These are phyloP conservation scores for Cladorrhinum sp. DNA, from an alignment of 2,329 filamentous ascomycete genomes.

Conservation along the genomic window DNA sequence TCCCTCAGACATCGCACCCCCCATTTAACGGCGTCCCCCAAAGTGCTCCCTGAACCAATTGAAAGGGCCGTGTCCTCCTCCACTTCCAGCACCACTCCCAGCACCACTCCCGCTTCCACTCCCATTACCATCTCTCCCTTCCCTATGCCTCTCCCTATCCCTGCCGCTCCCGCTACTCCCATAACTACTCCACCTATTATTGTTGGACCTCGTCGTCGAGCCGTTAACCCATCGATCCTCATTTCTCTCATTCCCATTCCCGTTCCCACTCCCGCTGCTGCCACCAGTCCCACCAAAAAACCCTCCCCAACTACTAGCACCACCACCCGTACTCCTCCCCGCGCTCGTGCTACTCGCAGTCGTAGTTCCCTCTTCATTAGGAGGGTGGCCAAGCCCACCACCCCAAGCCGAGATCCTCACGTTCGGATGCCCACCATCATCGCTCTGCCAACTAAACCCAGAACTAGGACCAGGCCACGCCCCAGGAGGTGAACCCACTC, in stretches of 20 bases:
- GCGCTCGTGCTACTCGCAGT: not conserved
- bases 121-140: not conserved
- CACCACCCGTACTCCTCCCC: not conserved
- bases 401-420: not conserved
- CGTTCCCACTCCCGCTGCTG: not conserved
- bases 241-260: constrained; percentile 1
- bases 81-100: not conserved
- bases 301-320: not conserved
- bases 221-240: not conserved
- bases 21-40: constrained; percentile 3
- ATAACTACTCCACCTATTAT: not conserved
- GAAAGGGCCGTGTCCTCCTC: constrained; percentile 15
- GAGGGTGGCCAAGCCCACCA: not conserved
- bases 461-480: not conserved
- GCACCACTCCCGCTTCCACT: not conserved
- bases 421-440: not conserved
- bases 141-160: not conserved
- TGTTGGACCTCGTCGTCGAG: not conserved
- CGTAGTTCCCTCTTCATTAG: not conserved
- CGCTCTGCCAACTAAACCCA: not conserved
- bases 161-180: not conserved
- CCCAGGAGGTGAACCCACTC: not conserved
- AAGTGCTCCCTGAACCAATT: constrained; percentile 29
- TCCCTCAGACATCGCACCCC: constrained; percentile 8
- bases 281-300: no score